Conservation (phyloP, 768 basidiomycete genomes). For the Tulasnella sp. region DNA sequence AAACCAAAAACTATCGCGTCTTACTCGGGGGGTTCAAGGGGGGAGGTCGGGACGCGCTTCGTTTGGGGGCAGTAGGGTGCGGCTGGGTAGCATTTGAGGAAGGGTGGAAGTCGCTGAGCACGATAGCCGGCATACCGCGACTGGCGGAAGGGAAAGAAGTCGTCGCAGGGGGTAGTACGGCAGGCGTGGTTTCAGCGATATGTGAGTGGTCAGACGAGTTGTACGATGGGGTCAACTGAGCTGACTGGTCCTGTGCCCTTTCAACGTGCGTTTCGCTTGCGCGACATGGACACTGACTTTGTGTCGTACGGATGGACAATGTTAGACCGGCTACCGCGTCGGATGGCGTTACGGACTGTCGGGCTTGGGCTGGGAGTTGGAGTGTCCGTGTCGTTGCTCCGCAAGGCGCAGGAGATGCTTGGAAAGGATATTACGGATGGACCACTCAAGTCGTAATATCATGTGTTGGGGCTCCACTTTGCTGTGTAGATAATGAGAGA, state of each 20-base stretch:
- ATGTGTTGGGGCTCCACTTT: constrained; percentile 5
- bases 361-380: constrained; percentile 50
- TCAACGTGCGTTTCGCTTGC: not conserved
- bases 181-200: constrained; percentile 42
- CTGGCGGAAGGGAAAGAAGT: constrained; percentile 38
- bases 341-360: constrained; percentile 35
- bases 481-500: not conserved
- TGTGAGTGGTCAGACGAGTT: constrained; percentile 32
- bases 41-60: constrained; percentile 42
- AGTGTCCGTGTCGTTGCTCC: constrained; percentile 36
- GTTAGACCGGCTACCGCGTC: constrained; percentile 48
- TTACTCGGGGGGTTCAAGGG: constrained; percentile 59
- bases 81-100: constrained; percentile 43
- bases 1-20: constrained; percentile 86
- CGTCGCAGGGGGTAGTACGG: constrained; percentile 55
- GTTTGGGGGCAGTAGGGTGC: constrained; percentile 36
- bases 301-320: not conserved
- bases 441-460: too few relatives aligned
- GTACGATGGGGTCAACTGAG: not conserved
- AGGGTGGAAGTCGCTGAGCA: constrained; percentile 19
- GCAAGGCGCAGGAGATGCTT: constrained; percentile 28
- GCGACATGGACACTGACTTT: not conserved
- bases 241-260: not conserved
- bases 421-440: constrained; percentile 15
- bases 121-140: constrained; percentile 25